Conservation (phyloP, 2,329 filamentous ascomycete species). For the Coniochaeta sp. region DNA sequence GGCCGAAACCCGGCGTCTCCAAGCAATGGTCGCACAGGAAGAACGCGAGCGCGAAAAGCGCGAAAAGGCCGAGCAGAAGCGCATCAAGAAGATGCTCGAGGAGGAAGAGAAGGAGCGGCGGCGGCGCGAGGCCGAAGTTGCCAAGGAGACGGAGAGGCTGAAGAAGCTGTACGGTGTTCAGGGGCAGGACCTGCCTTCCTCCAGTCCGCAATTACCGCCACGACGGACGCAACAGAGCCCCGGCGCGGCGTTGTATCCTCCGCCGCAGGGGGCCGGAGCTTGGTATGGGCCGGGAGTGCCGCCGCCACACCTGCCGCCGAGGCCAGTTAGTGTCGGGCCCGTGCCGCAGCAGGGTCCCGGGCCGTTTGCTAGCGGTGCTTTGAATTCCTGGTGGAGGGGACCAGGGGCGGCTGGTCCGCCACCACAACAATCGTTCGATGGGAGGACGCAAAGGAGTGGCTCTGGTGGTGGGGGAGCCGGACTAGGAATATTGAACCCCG, state of each 20-base stretch:
- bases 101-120: constrained; percentile 56
- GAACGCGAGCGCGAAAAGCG: constrained; percentile 47
- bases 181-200: constrained; percentile 31
- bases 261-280: constrained; percentile 17
- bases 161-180: constrained; percentile 58
- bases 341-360: constrained; percentile 12
- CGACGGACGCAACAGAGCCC: constrained; percentile 14
- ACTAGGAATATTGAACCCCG: constrained; percentile 7
- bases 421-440: constrained; percentile 12
- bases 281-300: constrained; percentile 6
- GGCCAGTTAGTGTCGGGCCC: constrained; percentile 42
- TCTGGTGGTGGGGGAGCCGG: background rate
- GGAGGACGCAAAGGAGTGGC: constrained; percentile 2
- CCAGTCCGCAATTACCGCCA: constrained; percentile 10
- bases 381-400: constrained; percentile 21
- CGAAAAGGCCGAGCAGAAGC: constrained; percentile 46
- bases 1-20: constrained; percentile 69
- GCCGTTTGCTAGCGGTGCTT: constrained; percentile 1
- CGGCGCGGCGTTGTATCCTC: constrained; percentile 7
- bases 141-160: constrained; percentile 78
- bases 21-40: constrained; percentile 44
- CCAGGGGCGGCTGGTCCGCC: constrained; percentile 10
- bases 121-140: constrained; percentile 50
- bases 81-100: constrained; percentile 59
- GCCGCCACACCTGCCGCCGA: constrained; percentile 21